Evolutionary conservation across 2,329 filamentous ascomycete species (phyloP), one percentile per base, ranked within the genome.

Genomic region (Trichophyton mentagrophytes): DNA sequence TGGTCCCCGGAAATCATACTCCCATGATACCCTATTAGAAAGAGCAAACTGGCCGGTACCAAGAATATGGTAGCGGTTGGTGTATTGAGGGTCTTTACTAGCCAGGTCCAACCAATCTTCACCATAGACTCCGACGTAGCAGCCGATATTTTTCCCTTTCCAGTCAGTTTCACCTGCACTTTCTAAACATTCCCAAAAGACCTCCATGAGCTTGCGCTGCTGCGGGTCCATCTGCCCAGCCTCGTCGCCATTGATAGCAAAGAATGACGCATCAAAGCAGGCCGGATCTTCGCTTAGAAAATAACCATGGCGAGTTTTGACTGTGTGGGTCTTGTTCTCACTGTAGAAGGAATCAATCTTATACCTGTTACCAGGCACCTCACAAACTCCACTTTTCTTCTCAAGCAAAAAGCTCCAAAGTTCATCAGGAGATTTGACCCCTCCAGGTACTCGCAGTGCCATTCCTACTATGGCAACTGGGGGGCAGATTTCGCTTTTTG

Each of bases 191-290:
- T 74, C 72, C 44, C 68, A 69, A 0, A 68, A 66, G 59, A 71
- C 69, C 56, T 74, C 72, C 51, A 74, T 63, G 1, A 73, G 60
- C 36, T 70, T 59, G 1, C 71, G 64, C 53, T 73, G 71, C 58
- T 73, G 71, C 0, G 72, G 72, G 47, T 74, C 72, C 15, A 70
- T 33, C 2, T 62, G 65, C 44, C 66, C 60, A 4, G 68, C 62
- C 57, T 74, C 72, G 3, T 49, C 65, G n/a, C 63, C 63, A 7
- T 62, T 65, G 40, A 73, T 65, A 3, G 67, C 66, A 60, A 72
- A 74, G 61, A 73, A 72, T 0, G 67, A 61, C 1, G 66, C 62
- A 62, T 74, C 72, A 15, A 74, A 67, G 15, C 27, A 33, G 1
- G 38, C 61, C 0, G 69, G 64, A 38, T 72, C 65, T 30, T 72